phyloP scores from a whole-genome alignment of 2,329 filamentous ascomycete genomes.

The Fonsecaea monophora region DNA sequence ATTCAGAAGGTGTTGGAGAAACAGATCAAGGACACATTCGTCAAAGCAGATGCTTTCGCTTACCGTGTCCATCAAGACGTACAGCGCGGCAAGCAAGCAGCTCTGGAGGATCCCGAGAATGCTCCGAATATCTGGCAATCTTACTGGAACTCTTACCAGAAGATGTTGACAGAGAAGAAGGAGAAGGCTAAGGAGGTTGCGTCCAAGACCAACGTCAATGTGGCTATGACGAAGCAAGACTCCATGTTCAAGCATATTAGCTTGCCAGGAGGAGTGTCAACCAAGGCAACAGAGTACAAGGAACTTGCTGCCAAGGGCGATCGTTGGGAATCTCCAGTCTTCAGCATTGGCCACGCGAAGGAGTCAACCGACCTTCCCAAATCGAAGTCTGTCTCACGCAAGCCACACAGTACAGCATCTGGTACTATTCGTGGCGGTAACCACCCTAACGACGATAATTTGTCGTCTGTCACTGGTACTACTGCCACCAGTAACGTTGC shows the following conservation, averaged over 20 bases:
- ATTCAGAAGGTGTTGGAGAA: constrained; percentile 89
- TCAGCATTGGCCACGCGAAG: constrained; percentile 79
- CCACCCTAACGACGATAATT: constrained; percentile 32
- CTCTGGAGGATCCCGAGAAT: constrained; percentile 72
- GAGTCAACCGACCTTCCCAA: constrained; percentile 75
- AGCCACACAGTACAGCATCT: constrained; percentile 59
- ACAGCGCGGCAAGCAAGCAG: constrained; percentile 71
- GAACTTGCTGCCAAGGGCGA: constrained; percentile 86
- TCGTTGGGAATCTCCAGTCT: constrained; percentile 93
- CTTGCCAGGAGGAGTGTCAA: constrained; percentile 85
- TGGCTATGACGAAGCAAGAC: constrained; percentile 85
- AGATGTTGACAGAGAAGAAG: constrained; percentile 75
- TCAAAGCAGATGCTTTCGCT: constrained; percentile 73
- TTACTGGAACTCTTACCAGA: constrained; percentile 77
- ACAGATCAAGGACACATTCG: constrained; percentile 82
- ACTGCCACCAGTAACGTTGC: constrained; percentile 6
- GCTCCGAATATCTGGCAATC: constrained; percentile 84
- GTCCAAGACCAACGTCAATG: constrained; percentile 76
- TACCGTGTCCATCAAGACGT: constrained; percentile 85
- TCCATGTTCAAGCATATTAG: constrained; percentile 89
- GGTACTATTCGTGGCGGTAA: constrained; percentile 45
- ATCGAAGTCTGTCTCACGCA: constrained; percentile 61
- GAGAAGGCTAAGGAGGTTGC: constrained; percentile 70
- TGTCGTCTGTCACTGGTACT: constrained; percentile 5
- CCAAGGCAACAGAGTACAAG: constrained; percentile 93